Percentiles rank a stretch among this genome's conserved stretches.
These are phyloP conservation scores for Typha latifolia DNA, from an alignment of 176 grass and related monocot genomes.

Conservation along the genomic window DNA sequence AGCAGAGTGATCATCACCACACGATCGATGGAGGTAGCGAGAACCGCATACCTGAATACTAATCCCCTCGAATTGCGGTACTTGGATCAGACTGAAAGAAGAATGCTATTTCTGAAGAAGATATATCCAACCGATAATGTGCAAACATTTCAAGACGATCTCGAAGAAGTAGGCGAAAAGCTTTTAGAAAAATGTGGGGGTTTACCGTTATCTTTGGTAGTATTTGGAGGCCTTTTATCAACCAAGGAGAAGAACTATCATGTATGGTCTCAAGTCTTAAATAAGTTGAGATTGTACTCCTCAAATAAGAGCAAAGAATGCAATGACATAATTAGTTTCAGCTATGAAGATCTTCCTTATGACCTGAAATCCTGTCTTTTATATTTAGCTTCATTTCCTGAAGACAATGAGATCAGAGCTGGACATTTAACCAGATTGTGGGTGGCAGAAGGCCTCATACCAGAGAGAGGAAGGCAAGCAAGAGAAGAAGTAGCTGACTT, in stretches of 20 bases:
- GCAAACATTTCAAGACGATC: slow-evolving; percentile 16
- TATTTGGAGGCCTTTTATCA: slow-evolving; percentile 24
- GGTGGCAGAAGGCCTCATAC: slow-evolving; percentile 23
- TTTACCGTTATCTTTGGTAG: slow-evolving; percentile 16
- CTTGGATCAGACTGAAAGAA: slow-evolving; percentile 22
- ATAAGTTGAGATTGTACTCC: slow-evolving; percentile 12
- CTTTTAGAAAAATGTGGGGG: slow-evolving; percentile 13
- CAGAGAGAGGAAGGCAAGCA: slow-evolving; percentile 13
- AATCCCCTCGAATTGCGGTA: slow-evolving; percentile 3
- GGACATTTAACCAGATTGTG: slow-evolving; percentile 23
- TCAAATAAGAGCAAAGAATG: no score
- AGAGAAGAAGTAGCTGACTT: slow-evolving; percentile 18
- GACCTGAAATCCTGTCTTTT: slow-evolving; percentile 22
- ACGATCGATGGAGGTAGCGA: slow-evolving; percentile 8
- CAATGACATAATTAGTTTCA: slow-evolving; percentile 11
- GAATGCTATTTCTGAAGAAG: slow-evolving; percentile 18
- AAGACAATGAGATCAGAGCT: slow-evolving; percentile 14
- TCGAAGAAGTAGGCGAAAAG: slow-evolving; percentile 15
- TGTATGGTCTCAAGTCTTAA: slow-evolving; percentile 18
- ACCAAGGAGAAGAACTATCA: slow-evolving; percentile 2
- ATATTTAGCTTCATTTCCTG: slow-evolving; percentile 19
- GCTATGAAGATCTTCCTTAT: slow-evolving; percentile 26
- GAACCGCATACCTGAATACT: not conserved
- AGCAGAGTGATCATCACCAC: slow-evolving; percentile 16
- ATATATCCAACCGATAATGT: slow-evolving; percentile 8